Evolutionary conservation across 495 filamentous ascomycete genomes (phyloP).

Genomic region (Hyaloscypha finlandica): DNA sequence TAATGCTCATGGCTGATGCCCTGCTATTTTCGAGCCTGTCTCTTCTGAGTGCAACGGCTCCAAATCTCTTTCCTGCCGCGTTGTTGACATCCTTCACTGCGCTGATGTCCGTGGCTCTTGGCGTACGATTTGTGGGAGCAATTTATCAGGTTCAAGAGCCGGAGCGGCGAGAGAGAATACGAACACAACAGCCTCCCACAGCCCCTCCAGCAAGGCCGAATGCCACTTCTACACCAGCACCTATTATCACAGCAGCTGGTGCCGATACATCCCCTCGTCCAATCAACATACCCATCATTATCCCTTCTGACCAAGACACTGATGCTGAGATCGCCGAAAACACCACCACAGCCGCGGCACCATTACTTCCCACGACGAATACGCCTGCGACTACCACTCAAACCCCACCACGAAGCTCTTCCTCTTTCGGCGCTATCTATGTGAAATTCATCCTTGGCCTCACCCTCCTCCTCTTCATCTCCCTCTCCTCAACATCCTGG

Average conservation of each 20-base stretch:
- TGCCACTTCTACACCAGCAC: constrained; percentile 12
- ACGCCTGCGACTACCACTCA: constrained; percentile 5
- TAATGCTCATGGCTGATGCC: constrained; percentile 83
- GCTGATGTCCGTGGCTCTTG: constrained; percentile 57
- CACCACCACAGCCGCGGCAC: constrained; percentile 35
- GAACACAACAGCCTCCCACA: constrained; percentile 43
- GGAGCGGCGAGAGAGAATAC: constrained; percentile 64
- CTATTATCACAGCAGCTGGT: constrained; percentile 26
- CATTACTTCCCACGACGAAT: constrained; percentile 30
- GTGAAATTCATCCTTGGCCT: constrained; percentile 76
- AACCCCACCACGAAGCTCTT: constrained; percentile 2
- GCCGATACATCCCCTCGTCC: constrained; percentile 60
- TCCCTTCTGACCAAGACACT: constrained; percentile 83
- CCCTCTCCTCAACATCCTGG: constrained; percentile 68
- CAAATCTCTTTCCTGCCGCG: constrained; percentile 61
- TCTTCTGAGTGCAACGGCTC: constrained; percentile 40
- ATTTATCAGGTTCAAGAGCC: constrained; percentile 87
- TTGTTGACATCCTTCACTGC: constrained; percentile 51
- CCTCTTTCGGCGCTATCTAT: constrained; percentile 71
- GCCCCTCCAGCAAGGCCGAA: constrained; percentile 3
- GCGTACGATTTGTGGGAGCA: constrained; percentile 83
- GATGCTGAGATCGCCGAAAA: constrained; percentile 56
- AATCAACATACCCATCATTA: constrained; percentile 65
- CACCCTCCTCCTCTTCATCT: constrained; percentile 69
- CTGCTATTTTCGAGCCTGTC: constrained; percentile 66